Base-by-base conservation (phyloP, 768 basidiomycete species). In the Suillus hirtellus region DNA sequence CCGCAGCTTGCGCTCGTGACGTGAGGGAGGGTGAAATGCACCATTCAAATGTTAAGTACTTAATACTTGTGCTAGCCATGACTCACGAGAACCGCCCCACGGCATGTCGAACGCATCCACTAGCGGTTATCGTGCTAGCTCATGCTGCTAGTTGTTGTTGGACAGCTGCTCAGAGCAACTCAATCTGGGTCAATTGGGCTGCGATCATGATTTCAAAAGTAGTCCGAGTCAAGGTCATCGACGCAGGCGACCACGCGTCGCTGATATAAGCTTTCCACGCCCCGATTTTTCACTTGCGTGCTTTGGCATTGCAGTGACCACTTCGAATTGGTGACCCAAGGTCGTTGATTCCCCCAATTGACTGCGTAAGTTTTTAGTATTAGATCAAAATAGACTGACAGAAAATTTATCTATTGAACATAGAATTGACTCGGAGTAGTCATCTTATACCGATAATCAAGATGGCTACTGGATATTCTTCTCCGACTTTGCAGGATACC, bases 401-500 rank as follows among this genome's bases (percentile, higher is more conserved):
- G 15, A 38, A 21, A 27, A 34, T 12, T 21, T 11, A 62, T 63
- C 31, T 43, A n/a, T 42, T 62, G 56, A 42, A 58, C 11, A 21
- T 19, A 58, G 56, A 58, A 58, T 42, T 17, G 56, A 56, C 43
- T 61, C 63, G 60, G 64, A 66, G 65, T 68, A 68, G 64, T 73
- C 67, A 54, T 64, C 67, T 65, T 38, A 42, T 43, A 31, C 70
- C 68, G 74, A 76, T 75, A 64, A 70, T 75, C 74, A 67, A 62
- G 75, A 75, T 75, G 74, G 72, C 74, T 63, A 75, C 74, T 61
- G 74, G 74, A 75, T 76, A 76, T 67, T 66, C 68, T 63, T 72
- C 74, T 46, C 73, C 73, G 40, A 67, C 69, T 31, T n/a, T 71
- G 60, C 75, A 71, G 71, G 72, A 76, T 64, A 64, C 59, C 50